These are phyloP conservation scores for Dendrobium huoshanense DNA, from an alignment of 106 monocot genomes.

Conservation along the genomic window DNA sequence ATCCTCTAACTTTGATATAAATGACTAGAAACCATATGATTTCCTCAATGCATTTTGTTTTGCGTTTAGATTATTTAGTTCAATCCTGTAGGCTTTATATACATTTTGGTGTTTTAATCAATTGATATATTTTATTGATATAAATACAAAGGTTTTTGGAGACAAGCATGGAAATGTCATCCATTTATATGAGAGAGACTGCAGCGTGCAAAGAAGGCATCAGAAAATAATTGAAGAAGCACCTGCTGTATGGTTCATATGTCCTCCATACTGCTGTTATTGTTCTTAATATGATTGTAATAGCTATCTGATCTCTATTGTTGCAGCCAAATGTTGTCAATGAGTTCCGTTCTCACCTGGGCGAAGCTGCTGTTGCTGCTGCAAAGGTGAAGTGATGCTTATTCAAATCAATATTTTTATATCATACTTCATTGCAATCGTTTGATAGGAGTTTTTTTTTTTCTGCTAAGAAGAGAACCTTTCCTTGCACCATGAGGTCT, in stretches of 20 bases:
- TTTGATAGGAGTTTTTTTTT: neutral
- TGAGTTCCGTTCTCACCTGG: slow-evolving; percentile 84
- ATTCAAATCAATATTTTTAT: neutral
- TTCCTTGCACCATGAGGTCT: neutral
- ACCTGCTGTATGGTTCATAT: slow-evolving; percentile 69
- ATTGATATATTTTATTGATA: slow-evolving; percentile 1
- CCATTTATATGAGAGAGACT: slow-evolving; percentile 96
- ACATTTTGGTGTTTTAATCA: neutral
- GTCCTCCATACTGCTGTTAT: slow-evolving; percentile 13
- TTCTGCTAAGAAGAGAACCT: slow-evolving; percentile 6
- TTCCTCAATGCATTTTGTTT: neutral
- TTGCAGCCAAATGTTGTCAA: slow-evolving; percentile 81
- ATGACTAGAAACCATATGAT: neutral
- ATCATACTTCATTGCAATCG: neutral
- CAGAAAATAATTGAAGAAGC: slow-evolving; percentile 99
- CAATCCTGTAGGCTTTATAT: neutral
- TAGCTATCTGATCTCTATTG: slow-evolving; percentile 30
- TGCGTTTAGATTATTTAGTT: neutral
- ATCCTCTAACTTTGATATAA: neutral
- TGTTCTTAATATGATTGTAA: slow-evolving; percentile 1
- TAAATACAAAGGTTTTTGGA: slow-evolving; percentile 72
- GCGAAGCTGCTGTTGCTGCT: slow-evolving; percentile 96
- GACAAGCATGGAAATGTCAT: slow-evolving; percentile 93
- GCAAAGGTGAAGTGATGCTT: slow-evolving; percentile 63
- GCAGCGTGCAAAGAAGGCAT: slow-evolving; percentile 97